Base-by-base conservation (phyloP, 257 asterid genomes). In the Vinca minor region DNA sequence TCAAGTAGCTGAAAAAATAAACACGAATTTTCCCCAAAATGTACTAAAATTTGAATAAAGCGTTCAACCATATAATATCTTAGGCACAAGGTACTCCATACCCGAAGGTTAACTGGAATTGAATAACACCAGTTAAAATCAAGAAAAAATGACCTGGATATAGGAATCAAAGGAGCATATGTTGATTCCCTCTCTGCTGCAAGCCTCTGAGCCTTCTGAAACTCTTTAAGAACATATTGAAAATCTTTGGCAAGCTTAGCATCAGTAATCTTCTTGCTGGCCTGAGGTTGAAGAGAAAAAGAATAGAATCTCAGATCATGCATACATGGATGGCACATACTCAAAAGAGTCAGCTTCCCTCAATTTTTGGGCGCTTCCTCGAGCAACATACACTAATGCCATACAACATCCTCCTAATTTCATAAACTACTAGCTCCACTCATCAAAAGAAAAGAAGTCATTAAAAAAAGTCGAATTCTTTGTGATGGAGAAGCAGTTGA, bases 231-330 rank as follows among this genome's bases (percentile, higher is more conserved):
- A 31, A 81, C 79, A 35, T 76, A 63, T 65, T 81, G 81, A 47
- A 81, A 83, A 62, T 83, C 86, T 78, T 73, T 83, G 31, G 86
- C 76, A 67, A 83, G 84, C 74, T 83, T 83, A 46, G 84, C 82
- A 72, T 81, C 86, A 28, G 83, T 69, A 25, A 81, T 66, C 66
- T 76, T 81, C 72, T 76, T 76, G 72, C 73, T 67, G 47, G 81
- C 83, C 89, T 83, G 29, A n/a, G n/a, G n/a, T 67, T 57, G 15
- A 58, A 31, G 5, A 2, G 1, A 29, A 55, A 17, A 53, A 7
- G 20, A 31, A 56, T 12, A n/a, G 34, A 56, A 13, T 17, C 14
- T 31, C 42, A 6, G 26, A 56, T 31, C 23, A 31, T 15, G 38
- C 3, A 32, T 25, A 31, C 8, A 23, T 50, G 29, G 12, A 15